Evolutionary conservation across 768 basidiomycete genomes (phyloP).

Genomic region (Panaeolus papilionaceus): DNA sequence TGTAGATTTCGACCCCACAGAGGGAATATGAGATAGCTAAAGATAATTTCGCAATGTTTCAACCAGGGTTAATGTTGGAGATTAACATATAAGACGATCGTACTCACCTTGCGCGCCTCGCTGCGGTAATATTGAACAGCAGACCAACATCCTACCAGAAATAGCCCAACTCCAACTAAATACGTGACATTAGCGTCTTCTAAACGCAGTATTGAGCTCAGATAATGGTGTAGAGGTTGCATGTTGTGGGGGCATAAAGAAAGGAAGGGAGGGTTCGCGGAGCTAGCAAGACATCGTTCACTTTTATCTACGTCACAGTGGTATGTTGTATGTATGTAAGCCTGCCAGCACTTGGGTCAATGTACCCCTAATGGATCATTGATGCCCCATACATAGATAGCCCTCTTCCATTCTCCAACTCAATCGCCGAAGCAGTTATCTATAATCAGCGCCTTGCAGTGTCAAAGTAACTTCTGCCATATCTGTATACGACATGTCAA

Average conservation of each 20-base stretch:
- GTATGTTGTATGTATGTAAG: not conserved
- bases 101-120: constrained; percentile 1
- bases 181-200: not conserved
- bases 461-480: not conserved
- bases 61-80: not conserved
- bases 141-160: not conserved
- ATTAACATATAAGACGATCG: not conserved
- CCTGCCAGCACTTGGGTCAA: not conserved
- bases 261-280: not conserved
- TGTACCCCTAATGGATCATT: not conserved
- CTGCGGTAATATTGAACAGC: not conserved
- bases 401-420: not conserved
- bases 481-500: not conserved
- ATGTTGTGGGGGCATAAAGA: not conserved
- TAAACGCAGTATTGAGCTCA: not conserved
- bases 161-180: not conserved
- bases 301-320: constrained; percentile 2
- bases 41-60: not conserved
- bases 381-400: not conserved
- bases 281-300: not conserved
- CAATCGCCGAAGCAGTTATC: not conserved
- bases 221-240: not conserved
- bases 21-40: constrained; percentile 7
- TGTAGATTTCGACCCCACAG: not conserved
- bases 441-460: not conserved